Conservation (phyloP, 1,284 basidiomycete genomes). For the Apiotrichum akiyoshidainum region DNA sequence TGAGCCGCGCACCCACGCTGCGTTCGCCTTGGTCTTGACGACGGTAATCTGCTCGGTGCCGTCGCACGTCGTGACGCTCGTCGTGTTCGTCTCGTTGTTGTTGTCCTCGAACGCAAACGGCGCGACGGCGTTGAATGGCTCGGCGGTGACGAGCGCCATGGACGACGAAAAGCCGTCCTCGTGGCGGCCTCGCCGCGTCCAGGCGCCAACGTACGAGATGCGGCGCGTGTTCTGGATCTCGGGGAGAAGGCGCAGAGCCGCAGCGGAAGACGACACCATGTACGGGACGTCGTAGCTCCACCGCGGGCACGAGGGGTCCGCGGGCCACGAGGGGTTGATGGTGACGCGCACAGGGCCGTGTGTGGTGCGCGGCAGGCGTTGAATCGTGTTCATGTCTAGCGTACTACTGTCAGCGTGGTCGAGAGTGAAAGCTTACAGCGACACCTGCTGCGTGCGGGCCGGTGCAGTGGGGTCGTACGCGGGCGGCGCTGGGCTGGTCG, state of each 20-base stretch:
- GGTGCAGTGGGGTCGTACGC: slow-evolving; percentile 11
- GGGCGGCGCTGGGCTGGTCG: slow-evolving; percentile 11
- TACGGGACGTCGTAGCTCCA: slow-evolving; percentile 14
- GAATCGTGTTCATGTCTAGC: slow-evolving; percentile 77
- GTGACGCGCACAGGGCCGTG: slow-evolving; percentile 73
- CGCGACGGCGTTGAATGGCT: slow-evolving; percentile 42
- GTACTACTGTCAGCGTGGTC: slow-evolving; percentile 22
- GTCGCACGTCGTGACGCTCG: not conserved
- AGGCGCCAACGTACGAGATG: slow-evolving; percentile 73
- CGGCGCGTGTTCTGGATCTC: slow-evolving; percentile 64
- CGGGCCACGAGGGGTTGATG: slow-evolving; percentile 57
- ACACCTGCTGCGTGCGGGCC: slow-evolving; percentile 48
- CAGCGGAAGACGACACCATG: slow-evolving; percentile 5
- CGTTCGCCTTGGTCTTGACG: not conserved
- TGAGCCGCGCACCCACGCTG: not conserved
- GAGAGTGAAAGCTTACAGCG: slow-evolving; percentile 59
- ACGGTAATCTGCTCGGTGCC: not conserved
- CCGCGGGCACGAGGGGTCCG: not conserved
- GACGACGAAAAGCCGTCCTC: slow-evolving; percentile 72
- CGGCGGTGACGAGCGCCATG: slow-evolving; percentile 39
- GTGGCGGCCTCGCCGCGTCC: slow-evolving; percentile 69
- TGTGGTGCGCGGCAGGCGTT: slow-evolving; percentile 60
- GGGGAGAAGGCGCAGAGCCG: slow-evolving; percentile 1
- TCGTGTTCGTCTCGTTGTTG: not conserved
- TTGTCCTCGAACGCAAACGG: slow-evolving; percentile 41